These are phyloP conservation scores for Urochloa ruziziensis DNA, from an alignment of 176 grass and related monocot genomes.

Conservation along the genomic window DNA sequence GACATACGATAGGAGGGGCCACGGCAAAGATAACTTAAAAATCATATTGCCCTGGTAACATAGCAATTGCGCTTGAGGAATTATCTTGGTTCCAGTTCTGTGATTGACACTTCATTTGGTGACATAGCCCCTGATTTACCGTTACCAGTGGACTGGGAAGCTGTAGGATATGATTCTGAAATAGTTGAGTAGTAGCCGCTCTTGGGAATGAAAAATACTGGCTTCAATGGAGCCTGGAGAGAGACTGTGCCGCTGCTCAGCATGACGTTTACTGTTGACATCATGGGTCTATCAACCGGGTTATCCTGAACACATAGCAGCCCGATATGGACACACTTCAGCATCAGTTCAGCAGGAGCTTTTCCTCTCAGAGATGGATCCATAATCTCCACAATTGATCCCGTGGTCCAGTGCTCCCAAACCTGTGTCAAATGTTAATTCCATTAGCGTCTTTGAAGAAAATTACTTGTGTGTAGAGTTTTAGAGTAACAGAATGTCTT, in stretches of 20 bases:
- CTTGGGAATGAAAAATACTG: constrained; percentile 42
- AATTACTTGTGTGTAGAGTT: not conserved
- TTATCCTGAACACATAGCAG: constrained; percentile 73
- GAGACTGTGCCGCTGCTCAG: constrained; percentile 52
- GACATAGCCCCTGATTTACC: not conserved
- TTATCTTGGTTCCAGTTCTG: constrained; percentile 54
- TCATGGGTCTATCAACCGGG: constrained; percentile 46
- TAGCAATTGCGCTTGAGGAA: not conserved
- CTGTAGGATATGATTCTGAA: not conserved
- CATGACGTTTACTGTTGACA: constrained; percentile 60
- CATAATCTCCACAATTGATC: constrained; percentile 36
- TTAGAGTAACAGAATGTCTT: not conserved
- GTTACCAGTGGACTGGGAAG: not conserved
- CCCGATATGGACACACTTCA: constrained; percentile 48
- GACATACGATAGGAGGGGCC: too few species aligned
- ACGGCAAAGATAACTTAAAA: not conserved
- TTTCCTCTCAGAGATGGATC: constrained; percentile 30
- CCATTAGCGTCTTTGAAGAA: not conserved
- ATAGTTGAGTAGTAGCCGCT: not conserved
- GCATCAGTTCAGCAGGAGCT: constrained; percentile 35
- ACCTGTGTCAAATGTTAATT: constrained; percentile 20
- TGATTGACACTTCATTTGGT: constrained; percentile 44
- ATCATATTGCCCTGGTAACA: not conserved
- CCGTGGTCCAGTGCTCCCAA: constrained; percentile 58
- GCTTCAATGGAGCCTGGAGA: constrained; percentile 42